Percentiles rank a stretch among this genome's conserved stretches.
Conservation (phyloP, 2,329 filamentous ascomycete species). For the Paecilomyces variotii region DNA sequence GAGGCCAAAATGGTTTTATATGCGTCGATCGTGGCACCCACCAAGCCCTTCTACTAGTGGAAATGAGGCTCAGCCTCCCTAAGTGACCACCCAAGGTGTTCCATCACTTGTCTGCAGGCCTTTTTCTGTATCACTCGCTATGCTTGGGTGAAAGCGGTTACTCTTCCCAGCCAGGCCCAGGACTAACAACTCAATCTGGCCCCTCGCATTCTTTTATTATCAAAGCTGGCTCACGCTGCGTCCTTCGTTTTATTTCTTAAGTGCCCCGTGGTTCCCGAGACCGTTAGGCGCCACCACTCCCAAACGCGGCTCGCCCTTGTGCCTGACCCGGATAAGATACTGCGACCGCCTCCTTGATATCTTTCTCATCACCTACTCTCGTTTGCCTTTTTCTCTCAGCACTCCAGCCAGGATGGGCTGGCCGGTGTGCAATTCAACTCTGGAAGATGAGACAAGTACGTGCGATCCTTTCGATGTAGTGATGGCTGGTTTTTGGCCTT, state of each 20-base stretch:
- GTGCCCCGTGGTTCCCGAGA: neutral
- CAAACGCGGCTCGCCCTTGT: neutral
- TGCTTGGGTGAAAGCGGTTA: neutral
- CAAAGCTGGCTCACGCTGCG: neutral
- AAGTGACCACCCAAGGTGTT: neutral
- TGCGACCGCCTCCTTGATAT: neutral
- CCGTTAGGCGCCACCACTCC: neutral
- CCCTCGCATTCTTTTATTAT: neutral
- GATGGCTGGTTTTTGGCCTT: neutral
- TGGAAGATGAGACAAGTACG: conserved; percentile 39
- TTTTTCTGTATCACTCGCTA: neutral
- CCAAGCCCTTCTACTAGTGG: neutral
- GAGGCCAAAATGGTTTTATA: neutral
- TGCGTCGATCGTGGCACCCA: neutral
- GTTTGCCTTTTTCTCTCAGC: neutral
- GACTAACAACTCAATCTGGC: neutral
- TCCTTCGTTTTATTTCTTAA: neutral
- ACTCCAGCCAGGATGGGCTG: conserved; percentile 26
- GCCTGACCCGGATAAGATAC: neutral
- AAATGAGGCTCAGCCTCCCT: neutral
- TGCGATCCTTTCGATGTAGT: neutral
- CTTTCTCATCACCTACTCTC: neutral
- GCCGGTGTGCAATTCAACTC: conserved; percentile 44
- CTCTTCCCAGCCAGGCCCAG: neutral
- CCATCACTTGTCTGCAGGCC: neutral